Evolutionary conservation across 495 filamentous ascomycete species (phyloP), one percentile per base, ranked within the genome.

Genomic region (Pseudotulostoma volvatum): DNA sequence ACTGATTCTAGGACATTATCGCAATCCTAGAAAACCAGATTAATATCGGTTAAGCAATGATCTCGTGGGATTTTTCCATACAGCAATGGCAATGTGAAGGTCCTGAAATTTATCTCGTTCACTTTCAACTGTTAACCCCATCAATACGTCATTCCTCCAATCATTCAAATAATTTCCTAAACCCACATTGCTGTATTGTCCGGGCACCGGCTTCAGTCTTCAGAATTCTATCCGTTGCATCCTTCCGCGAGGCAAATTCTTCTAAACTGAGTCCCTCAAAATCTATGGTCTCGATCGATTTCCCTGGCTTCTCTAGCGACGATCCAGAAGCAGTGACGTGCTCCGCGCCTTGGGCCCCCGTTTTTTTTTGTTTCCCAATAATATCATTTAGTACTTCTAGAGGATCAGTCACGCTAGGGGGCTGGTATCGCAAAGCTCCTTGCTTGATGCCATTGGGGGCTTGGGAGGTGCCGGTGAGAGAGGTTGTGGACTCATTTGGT

Each of bases 1-100:
- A 97, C 87, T 1, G 92, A 93, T 51, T 75, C 80, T 31, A 95
- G 74, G 31, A 97, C 84, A 48, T 93, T 81, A 56, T 97, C 87
- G 54, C 90, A 96, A 19, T 82, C 81, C 55, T 70, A 54, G 16
- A 17, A 30, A 33, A 18, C 9, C n/a, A n/a, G n/a, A n/a, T n/a
- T n/a, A n/a, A n/a, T n/a, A n/a, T n/a, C 3, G 9, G 13, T n/a
- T 36, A 37, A 25, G 41, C 14, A 11, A n/a, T n/a, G n/a, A n/a
- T n/a, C n/a, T n/a, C n/a, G n/a, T n/a, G n/a, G n/a, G n/a, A n/a
- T n/a, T n/a, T n/a, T n/a, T n/a, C 64, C 21, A 28, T 28, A 28
- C 23, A 11, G 67, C 57, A 44, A 97, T 95, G 5, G 86, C 86
- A 38, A 71, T 74, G 54, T 96, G 90, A 21, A 97, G 67, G 34